Conservation (phyloP, 345 rosid species). For the Citrus sp. region DNA sequence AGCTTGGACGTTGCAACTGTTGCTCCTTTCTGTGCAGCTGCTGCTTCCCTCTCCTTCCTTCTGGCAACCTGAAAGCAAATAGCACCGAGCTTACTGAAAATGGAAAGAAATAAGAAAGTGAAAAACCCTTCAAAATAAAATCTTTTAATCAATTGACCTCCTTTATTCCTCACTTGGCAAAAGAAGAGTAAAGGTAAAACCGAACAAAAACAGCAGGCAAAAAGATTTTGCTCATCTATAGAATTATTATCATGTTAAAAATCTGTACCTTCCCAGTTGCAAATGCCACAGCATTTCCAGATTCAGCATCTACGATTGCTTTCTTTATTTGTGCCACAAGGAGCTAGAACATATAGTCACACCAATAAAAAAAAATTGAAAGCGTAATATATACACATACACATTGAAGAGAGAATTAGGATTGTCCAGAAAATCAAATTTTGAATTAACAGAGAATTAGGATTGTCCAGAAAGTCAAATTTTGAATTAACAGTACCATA, state of each 20-base stretch:
- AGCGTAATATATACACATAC: background rate
- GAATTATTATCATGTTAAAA: background rate
- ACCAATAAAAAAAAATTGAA: background rate
- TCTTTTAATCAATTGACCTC: background rate
- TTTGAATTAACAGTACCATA: slow-evolving; percentile 19
- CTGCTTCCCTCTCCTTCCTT: slow-evolving; percentile 41
- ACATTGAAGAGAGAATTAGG: background rate
- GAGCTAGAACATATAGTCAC: slow-evolving; percentile 17
- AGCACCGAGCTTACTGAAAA: background rate
- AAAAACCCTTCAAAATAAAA: background rate
- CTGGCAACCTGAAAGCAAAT: slow-evolving; percentile 27
- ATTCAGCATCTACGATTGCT: slow-evolving; percentile 31
- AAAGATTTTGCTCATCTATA: background rate
- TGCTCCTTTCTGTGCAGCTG: slow-evolving; percentile 26
- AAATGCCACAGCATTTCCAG: slow-evolving; percentile 30
- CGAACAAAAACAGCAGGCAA: background rate
- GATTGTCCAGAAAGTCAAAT: background rate
- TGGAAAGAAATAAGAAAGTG: background rate
- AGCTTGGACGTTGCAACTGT: slow-evolving; percentile 23
- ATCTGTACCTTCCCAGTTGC: slow-evolving; percentile 40
- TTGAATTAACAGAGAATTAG: background rate
- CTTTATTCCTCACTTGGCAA: background rate
- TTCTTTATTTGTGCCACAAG: slow-evolving; percentile 37
- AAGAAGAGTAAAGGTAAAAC: background rate
- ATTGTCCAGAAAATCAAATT: background rate